These are phyloP conservation scores for Amanita rimosa DNA, from an alignment of 768 basidiomycete species.

Conservation along the genomic window DNA sequence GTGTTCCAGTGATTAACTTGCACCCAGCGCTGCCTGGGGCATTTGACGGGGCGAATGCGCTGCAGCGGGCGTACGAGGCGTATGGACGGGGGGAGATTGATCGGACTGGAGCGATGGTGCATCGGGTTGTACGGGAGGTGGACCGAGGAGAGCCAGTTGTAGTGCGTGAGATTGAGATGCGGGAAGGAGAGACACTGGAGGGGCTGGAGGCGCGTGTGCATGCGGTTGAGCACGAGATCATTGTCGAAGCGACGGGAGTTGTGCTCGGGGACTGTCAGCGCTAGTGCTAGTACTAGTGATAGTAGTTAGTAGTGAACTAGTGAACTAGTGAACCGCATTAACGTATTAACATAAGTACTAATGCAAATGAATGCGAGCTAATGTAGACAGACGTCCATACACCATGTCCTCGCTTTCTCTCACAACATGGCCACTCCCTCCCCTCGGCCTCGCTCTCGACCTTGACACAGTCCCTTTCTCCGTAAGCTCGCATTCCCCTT, in stretches of 20 bases:
- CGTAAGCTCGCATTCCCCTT: too few species aligned
- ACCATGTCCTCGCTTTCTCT: neutral
- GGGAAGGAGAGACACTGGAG: slow-evolving; percentile 59
- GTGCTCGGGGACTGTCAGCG: slow-evolving; percentile 39
- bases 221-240: slow-evolving; percentile 76
- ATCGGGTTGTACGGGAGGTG: slow-evolving; percentile 86
- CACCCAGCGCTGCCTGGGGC: slow-evolving; percentile 93
- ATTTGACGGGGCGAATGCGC: slow-evolving; percentile 94
- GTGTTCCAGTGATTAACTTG: slow-evolving; percentile 83
- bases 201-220: slow-evolving; percentile 73
- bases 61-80: slow-evolving; percentile 82
- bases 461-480: slow-evolving; percentile 4
- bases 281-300: too few species aligned
- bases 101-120: slow-evolving; percentile 84
- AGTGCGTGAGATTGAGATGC: slow-evolving; percentile 66
- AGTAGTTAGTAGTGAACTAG: too few species aligned
- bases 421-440: neutral
- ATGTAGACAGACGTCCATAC: too few species aligned
- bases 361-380: too few species aligned
- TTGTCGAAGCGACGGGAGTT: slow-evolving; percentile 74
- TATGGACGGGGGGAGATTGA: slow-evolving; percentile 75
- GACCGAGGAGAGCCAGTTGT: slow-evolving; percentile 86
- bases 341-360: too few species aligned
- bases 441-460: slow-evolving; percentile 3
- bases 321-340: too few species aligned